Conservation (phyloP, 352 stramenopile species). For the Stramenopiles sp. region DNA sequence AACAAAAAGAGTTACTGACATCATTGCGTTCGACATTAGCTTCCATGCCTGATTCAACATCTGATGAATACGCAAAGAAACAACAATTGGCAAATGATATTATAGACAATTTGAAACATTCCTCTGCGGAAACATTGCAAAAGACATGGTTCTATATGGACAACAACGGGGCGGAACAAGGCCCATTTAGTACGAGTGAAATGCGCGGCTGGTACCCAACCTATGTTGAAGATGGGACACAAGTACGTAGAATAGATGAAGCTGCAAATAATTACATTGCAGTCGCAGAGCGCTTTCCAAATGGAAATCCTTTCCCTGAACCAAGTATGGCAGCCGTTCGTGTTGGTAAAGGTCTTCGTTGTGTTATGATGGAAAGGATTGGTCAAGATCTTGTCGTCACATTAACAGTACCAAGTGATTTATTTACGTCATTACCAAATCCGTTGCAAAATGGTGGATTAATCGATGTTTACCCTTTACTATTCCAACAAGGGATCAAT, state of each 20-base stretch:
- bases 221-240: background rate
- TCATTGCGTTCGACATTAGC: background rate
- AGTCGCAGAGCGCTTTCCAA: background rate
- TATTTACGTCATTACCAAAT: background rate
- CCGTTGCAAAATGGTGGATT: background rate
- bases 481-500: slow-evolving; percentile 2
- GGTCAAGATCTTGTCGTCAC: background rate
- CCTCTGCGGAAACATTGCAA: background rate
- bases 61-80: slow-evolving; percentile 3
- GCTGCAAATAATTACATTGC: background rate
- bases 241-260: background rate
- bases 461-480: background rate
- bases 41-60: background rate
- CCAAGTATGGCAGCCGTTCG: background rate
- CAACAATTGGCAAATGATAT: background rate
- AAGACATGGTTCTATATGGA: background rate
- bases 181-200: background rate
- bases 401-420: background rate
- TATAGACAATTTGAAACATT: background rate
- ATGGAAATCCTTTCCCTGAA: slow-evolving; percentile 7
- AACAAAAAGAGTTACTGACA: background rate
- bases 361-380: slow-evolving; percentile 4
- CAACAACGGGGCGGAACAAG: background rate
- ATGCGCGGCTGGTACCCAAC: background rate
- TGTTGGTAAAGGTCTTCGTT: background rate